Conservation (phyloP, 164 flowering plant genomes). For the Vitis amurensis region DNA sequence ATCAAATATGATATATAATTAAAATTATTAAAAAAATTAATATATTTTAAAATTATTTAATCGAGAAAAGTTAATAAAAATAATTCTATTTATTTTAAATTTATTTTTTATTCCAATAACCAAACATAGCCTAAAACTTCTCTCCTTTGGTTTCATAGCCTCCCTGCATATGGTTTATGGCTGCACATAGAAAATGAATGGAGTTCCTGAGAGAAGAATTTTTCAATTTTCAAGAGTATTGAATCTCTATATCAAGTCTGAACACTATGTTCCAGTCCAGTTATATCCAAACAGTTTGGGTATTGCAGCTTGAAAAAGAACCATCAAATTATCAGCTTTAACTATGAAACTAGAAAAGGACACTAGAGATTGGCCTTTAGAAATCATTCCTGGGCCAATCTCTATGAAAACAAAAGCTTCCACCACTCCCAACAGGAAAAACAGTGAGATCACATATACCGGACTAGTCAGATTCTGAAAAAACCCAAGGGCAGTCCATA, state of each 20-base stretch:
- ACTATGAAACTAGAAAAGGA: background rate
- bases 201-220: slow-evolving; percentile 36
- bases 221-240: background rate
- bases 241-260: background rate
- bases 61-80: too few relatives aligned
- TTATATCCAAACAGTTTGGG: background rate
- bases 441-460: background rate
- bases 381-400: background rate
- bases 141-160: too few relatives aligned
- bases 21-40: too few relatives aligned
- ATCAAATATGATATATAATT: too few relatives aligned
- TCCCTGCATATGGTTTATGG: too few relatives aligned
- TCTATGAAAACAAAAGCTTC: background rate
- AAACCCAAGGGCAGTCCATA: slow-evolving; percentile 1
- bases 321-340: background rate
- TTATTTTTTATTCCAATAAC: too few relatives aligned
- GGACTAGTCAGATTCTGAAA: background rate
- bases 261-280: background rate
- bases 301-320: background rate
- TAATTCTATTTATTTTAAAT: too few relatives aligned
- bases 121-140: too few relatives aligned
- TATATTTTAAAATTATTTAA: too few relatives aligned
- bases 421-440: background rate
- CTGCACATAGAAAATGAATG: slow-evolving; percentile 38
- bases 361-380: background rate